Percentiles rank a stretch among this genome's conserved stretches.
Conservation (phyloP, 1,284 basidiomycete species). For the Ceratobasidium sp. region DNA sequence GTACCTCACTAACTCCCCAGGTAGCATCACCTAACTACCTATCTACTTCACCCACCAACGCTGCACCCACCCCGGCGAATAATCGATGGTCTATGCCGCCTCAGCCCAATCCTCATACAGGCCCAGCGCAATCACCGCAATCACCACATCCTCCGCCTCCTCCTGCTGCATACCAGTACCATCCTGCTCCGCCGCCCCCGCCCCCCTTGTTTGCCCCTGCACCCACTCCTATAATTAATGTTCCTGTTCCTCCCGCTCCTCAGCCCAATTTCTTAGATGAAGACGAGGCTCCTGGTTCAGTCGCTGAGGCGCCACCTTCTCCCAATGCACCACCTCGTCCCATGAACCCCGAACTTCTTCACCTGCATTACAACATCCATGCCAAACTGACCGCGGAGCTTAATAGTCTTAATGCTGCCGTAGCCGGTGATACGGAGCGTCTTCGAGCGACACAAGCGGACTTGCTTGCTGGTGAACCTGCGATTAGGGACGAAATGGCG, state of each 20-base stretch:
- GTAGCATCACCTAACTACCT: constrained; percentile 16
- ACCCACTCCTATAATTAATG: constrained; percentile 50
- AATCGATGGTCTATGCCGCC: constrained; percentile 41
- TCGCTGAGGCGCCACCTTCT: constrained; percentile 44
- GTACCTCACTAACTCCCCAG: constrained; percentile 25
- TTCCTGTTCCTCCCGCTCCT: constrained; percentile 47
- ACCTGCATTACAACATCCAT: constrained; percentile 84
- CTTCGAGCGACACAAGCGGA: constrained; percentile 83
- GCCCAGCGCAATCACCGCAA: constrained; percentile 53
- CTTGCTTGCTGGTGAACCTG: constrained; percentile 88
- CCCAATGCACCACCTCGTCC: constrained; percentile 78
- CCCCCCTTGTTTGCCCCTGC: constrained; percentile 49
- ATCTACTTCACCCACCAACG: constrained; percentile 6
- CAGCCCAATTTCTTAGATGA: constrained; percentile 55
- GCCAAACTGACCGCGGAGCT: constrained; percentile 78
- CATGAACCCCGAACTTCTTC: constrained; percentile 86
- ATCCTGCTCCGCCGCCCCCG: constrained; percentile 49
- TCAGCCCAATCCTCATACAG: constrained; percentile 44
- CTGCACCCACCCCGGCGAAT: neutral
- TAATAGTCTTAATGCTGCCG: constrained; percentile 69
- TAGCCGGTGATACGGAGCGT: constrained; percentile 76
- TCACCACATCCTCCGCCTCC: constrained; percentile 50
- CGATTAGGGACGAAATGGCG: constrained; percentile 94
- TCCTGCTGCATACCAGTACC: constrained; percentile 43
- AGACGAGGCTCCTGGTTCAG: constrained; percentile 50